These are phyloP conservation scores for Larix sibirica DNA, from an alignment of 83 land plant species.

Conservation along the genomic window DNA sequence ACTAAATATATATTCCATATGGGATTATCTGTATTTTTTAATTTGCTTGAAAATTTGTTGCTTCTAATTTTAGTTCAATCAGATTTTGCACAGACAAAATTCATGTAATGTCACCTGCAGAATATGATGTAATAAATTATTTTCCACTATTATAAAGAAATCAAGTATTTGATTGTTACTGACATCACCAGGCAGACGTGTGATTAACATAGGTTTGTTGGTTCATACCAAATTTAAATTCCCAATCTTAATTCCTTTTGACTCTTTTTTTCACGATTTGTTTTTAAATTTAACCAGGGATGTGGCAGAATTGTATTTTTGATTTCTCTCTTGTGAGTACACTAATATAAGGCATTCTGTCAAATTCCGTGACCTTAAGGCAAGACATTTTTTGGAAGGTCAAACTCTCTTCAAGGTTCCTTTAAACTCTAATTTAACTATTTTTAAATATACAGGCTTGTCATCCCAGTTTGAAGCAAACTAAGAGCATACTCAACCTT, in stretches of 20 bases:
- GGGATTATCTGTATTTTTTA: too few species aligned
- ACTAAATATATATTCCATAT: not conserved
- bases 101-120: constrained; percentile 13
- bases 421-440: not conserved
- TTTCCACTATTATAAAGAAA: constrained; percentile 9
- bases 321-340: not conserved
- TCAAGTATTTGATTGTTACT: constrained; percentile 10
- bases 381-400: not conserved
- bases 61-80: not conserved
- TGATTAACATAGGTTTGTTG: constrained; percentile 16
- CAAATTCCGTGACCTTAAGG: not conserved
- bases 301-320: not conserved
- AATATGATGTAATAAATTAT: constrained; percentile 5
- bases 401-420: too few species aligned
- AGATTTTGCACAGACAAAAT: not conserved
- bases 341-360: not conserved
- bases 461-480: not conserved
- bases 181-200: constrained; percentile 3
- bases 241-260: not conserved
- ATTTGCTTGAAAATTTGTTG: not conserved
- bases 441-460: not conserved
- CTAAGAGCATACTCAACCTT: too few species aligned
- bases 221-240: constrained; percentile 3
- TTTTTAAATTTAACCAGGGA: not conserved
- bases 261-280: not conserved